Base-by-base conservation (phyloP, 208 protist genomes). In the Blechomonas ayalai region DNA sequence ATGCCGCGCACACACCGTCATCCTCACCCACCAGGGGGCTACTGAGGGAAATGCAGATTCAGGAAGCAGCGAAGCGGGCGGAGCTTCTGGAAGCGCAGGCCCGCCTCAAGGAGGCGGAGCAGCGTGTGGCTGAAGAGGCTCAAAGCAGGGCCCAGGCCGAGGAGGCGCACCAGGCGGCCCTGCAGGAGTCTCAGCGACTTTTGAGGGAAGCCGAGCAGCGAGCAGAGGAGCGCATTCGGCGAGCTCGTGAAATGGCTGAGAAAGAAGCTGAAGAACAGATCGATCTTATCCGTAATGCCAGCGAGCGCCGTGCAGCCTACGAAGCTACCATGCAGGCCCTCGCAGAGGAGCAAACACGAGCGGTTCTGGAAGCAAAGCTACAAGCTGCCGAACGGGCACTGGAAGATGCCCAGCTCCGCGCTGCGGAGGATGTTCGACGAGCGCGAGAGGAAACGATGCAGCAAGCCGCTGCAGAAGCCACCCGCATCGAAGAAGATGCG, bases 91-190 rank as follows among this genome's bases (percentile, higher is more conserved):
- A 74, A 10, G 67, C 78, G 10, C 44, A 77, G 28, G 38, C 34
- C 12, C 78, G 78, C 2, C 55, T 87, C 22, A 61, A 41, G 1
- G 78, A 87, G 40, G 78, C 78, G 4, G 60, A 87, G 57, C 41
- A 52, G 1, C 73, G 73, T 12, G 59, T 87, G 12, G 47, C 42
- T 5, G 78, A 71, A 28, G 78, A 87, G 37, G 58, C 46, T 0
- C 39, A 57, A 4, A 55, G 54, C 9, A 64, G 78, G 22, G 48
- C 16, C 16, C 31, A 34, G 7, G 72, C 67, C 1, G 67, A 73
- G 31, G 38, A 39, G 20, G 58, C 63, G 32, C 56, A 63, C 1
- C 56, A 46, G 4, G 54, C 43, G 3, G 57, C 52, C 9, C 47
- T 58, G 19, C 26, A 34, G 20, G 64, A 65, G 37, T 49, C 68